Conservation (phyloP, 1,139 yeast species). For the Taphrina betulina region DNA sequence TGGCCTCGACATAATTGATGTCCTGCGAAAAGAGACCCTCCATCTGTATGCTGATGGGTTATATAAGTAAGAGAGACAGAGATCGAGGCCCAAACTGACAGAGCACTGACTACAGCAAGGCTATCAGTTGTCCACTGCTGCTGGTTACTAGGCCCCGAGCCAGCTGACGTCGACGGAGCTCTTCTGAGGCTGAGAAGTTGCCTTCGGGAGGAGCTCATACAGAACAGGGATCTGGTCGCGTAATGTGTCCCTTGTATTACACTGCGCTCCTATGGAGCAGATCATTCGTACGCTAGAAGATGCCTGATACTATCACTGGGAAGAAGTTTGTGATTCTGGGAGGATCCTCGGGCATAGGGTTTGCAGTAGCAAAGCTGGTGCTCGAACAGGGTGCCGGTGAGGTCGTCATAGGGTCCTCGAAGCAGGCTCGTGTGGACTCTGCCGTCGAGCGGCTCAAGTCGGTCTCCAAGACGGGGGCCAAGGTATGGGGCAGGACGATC, state of each 20-base stretch:
- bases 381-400: slow-evolving; percentile 91
- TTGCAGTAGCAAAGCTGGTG: slow-evolving; percentile 76
- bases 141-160: too few relatives aligned
- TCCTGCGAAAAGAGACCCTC: slow-evolving; percentile 32
- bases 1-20: slow-evolving; percentile 86
- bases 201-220: too few relatives aligned
- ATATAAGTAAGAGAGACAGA: too few relatives aligned
- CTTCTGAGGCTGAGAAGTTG: too few relatives aligned
- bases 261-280: too few relatives aligned
- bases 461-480: background rate
- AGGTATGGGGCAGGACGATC: background rate
- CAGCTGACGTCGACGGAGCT: too few relatives aligned
- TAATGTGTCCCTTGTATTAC: too few relatives aligned
- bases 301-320: slow-evolving; percentile 54
- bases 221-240: too few relatives aligned
- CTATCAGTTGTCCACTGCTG: too few relatives aligned
- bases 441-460: background rate
- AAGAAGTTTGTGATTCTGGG: slow-evolving; percentile 85
- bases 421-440: background rate
- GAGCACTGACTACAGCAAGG: too few relatives aligned
- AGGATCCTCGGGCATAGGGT: slow-evolving; percentile 81
- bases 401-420: slow-evolving; percentile 53
- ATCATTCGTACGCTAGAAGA: too few relatives aligned
- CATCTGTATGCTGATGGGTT: slow-evolving; percentile 12
- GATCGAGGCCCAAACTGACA: too few relatives aligned